Base-by-base conservation (phyloP, 352 stramenopile genomes). In the Phytopythium chamaehyphon region DNA sequence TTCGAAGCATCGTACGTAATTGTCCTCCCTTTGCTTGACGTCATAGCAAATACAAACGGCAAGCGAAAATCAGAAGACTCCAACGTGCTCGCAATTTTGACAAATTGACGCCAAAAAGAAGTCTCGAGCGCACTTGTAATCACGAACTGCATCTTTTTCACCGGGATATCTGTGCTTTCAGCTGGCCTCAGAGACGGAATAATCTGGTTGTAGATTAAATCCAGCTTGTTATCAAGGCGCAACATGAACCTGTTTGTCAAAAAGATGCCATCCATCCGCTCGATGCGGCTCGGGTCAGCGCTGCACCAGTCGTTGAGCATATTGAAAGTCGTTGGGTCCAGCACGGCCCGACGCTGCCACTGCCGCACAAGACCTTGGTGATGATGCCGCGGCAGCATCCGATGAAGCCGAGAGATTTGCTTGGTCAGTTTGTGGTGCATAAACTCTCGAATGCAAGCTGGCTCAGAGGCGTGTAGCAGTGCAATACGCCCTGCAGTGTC, bases 271-370 rank as follows among this genome's bases (percentile, higher is more conserved):
- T 83, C 68, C 57, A 87, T 70, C 18, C 76, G 62, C 38, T 77
- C 68, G 24, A 90, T 80, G 18, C 73, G 47, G 19, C 67, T 61
- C 18, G 58, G 46, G 49, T 86, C 59, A 40, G 48, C 51, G 51
- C 68, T 64, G 36, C 80, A 83, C 76, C 74, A 86, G 57, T 90
- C 79, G 58, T 90, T 90, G 2, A 90, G 35, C 56, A 88, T 82
- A 40, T 76, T 61, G 43, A 76, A 83, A 23, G 64, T 82, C 15
- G 43, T 69, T 9, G 75, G 62, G 10, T 87, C 71, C 18, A 53
- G 53, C 35, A 66, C 64, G 26, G 87, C 54, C 3, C 43, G 39
- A 5, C 62, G 64, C 45, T 83, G 69, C 76, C 74, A 88, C 21
- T 65, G 59, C 48, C 57, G 54, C 23, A 90, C 61, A 44, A 80